Evolutionary conservation across 345 rosid genomes (phyloP).

Genomic region (Populus simonii): DNA sequence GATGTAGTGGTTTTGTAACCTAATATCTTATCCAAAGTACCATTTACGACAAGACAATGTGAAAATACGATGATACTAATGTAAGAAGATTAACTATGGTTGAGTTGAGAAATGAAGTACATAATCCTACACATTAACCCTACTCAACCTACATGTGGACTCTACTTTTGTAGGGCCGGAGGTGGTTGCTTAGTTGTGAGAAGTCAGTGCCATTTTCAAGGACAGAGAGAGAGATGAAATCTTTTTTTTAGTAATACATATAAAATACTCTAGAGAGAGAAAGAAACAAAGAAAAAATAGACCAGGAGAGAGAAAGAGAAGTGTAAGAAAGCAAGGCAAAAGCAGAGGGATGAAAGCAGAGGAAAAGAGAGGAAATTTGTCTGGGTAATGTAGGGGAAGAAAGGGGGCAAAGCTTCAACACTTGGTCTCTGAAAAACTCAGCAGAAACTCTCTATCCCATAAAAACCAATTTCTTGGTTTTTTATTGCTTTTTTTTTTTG

Average conservation of each 20-base stretch:
- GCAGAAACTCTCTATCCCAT: not conserved
- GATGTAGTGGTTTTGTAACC: not conserved
- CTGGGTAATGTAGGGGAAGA: constrained; percentile 44
- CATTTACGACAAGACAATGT: not conserved
- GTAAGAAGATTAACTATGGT: not conserved
- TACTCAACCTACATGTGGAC: not conserved
- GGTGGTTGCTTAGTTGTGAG: not conserved
- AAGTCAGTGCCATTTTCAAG: not conserved
- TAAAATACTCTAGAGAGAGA: not conserved
- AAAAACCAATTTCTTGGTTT: not conserved
- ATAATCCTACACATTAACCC: not conserved
- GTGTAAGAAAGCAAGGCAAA: not conserved
- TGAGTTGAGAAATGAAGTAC: not conserved
- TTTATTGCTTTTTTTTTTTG: not conserved
- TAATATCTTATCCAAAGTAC: not conserved
- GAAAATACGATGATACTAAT: not conserved
- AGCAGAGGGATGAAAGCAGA: constrained; percentile 8
- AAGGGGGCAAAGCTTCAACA: constrained; percentile 41
- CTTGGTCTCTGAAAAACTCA: constrained; percentile 20
- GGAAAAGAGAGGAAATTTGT: constrained; percentile 18
- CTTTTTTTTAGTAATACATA: not conserved
- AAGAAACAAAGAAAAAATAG: constrained; percentile 5
- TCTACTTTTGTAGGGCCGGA: too few species aligned
- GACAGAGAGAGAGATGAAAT: not conserved
- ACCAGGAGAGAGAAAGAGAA: not conserved